A percentile compares a stretch with the other conserved stretches of the same genome.
Conservation (phyloP, 2,329 filamentous ascomycete species). For the Hypoxylon sp. region DNA sequence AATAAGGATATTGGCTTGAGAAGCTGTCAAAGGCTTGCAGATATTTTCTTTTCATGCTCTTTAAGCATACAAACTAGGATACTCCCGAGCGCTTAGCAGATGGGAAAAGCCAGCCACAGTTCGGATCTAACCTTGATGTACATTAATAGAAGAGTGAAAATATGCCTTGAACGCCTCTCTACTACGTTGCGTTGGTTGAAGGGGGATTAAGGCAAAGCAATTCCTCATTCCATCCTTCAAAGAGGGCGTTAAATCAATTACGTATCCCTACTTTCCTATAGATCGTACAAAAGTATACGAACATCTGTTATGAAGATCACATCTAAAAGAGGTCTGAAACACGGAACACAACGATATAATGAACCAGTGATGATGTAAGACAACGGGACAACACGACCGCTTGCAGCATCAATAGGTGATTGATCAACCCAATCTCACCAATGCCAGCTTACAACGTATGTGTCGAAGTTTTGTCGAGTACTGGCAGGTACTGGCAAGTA, state of each 20-base stretch:
- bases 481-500: neutral
- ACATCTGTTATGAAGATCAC: constrained; percentile 18
- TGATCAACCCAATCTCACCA: constrained; percentile 22
- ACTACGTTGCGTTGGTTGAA: constrained; percentile 2
- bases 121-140: constrained; percentile 38
- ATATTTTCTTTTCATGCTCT: constrained; percentile 8
- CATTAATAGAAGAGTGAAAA: neutral
- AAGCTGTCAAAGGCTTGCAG: constrained; percentile 15
- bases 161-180: neutral
- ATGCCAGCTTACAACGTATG: constrained; percentile 27
- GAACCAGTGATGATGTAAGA: constrained; percentile 40
- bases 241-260: constrained; percentile 17
- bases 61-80: constrained; percentile 24
- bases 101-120: constrained; percentile 14
- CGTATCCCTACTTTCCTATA: constrained; percentile 17
- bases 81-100: constrained; percentile 27
- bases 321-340: constrained; percentile 37
- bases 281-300: constrained; percentile 7
- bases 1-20: constrained; percentile 4
- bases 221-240: constrained; percentile 27
- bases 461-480: constrained; percentile 8
- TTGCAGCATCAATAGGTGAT: constrained; percentile 26
- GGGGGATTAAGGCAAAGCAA: constrained; percentile 1
- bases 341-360: constrained; percentile 32
- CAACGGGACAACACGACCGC: constrained; percentile 1